phyloP scores from a whole-genome alignment of 2,329 filamentous ascomycete genomes.

The Metarhizium anisopliae region DNA sequence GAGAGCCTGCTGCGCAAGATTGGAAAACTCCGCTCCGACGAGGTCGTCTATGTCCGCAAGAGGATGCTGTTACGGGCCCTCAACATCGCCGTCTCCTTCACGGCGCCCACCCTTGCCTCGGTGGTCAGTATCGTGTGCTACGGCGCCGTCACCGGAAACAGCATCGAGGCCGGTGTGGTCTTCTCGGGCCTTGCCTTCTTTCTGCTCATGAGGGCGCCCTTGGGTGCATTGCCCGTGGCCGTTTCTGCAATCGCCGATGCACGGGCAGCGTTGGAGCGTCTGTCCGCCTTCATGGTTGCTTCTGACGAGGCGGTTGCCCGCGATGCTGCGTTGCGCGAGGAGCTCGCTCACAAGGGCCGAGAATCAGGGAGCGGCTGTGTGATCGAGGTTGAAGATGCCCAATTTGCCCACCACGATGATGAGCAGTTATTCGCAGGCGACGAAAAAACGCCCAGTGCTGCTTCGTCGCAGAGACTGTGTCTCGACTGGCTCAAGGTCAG shows the following conservation, averaged over 20 bases:
- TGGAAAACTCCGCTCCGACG: constrained; percentile 11
- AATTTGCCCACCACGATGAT: constrained; percentile 12
- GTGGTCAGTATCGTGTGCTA: constrained; percentile 13
- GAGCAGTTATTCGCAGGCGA: not conserved
- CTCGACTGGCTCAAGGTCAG: not conserved
- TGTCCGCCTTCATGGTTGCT: constrained; percentile 12
- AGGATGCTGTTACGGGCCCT: constrained; percentile 16
- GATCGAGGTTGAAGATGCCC: constrained; percentile 9
- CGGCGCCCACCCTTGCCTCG: constrained; percentile 14
- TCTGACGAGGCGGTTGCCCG: not conserved
- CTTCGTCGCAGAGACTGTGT: not conserved
- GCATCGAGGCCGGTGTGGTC: not conserved
- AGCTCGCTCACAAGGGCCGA: not conserved
- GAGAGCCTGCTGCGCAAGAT: constrained; percentile 14
- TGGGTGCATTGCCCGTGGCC: constrained; percentile 12
- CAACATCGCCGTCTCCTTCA: constrained; percentile 16
- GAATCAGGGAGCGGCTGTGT: constrained; percentile 2
- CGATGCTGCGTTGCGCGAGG: not conserved
- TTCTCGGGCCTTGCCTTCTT: constrained; percentile 16
- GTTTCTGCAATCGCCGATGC: constrained; percentile 16
- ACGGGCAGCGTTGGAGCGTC: constrained; percentile 13
- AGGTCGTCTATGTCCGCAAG: constrained; percentile 17
- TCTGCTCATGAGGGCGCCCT: constrained; percentile 14
- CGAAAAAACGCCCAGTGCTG: not conserved
- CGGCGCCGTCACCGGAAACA: not conserved